Evolutionary conservation across 768 basidiomycete species (phyloP), one percentile per base, ranked within the genome.

Genomic region (Leccinum broughii): DNA sequence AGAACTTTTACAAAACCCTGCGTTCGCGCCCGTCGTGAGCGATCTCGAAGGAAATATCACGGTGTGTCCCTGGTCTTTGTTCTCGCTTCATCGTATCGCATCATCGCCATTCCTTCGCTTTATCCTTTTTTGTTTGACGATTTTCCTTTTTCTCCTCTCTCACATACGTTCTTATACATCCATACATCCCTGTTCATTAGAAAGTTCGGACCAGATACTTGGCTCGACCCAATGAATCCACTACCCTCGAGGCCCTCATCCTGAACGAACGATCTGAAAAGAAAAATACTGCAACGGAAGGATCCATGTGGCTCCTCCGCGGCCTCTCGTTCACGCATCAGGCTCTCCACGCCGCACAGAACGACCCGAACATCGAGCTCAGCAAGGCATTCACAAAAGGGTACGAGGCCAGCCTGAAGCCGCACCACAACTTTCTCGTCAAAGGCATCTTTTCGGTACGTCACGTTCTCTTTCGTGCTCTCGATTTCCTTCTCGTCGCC

Each of bases 21-120:
- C 95, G 3, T 98, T 99, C 73, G 66, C 77, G 1, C 80, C 88
- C 39, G 97, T 99, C 17, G 88, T 93, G 75, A 81, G 71, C 66
- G 97, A 99, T 77, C 67, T 99, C 67, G 90, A 83, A 58, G 93
- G 94, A 32, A 99, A 99, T 78, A 97, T 98, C 76, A 77, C 80
- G 54, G 96, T 97, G 68, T 68, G 85, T 72, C 1, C 32, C 15
- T 53, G 1, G 26, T 15, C 3, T 28, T n/a, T n/a, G 8, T 41
- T n/a, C 41, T 17, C 2, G 10, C n/a, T 44, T 44, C 41, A 44
- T 20, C 4, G 9, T 14, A 35, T 14, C 35, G 0, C 35, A 35
- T 32, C 24, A 7, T 10, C 24, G 24, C 6, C 22, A 7, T 30
- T 52, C n/a, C 14, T 52, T 26, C 5, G 46, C 8, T 28, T 24